Conservation (phyloP, 345 rosid species). For the Psidium friedrichsthalianum region DNA sequence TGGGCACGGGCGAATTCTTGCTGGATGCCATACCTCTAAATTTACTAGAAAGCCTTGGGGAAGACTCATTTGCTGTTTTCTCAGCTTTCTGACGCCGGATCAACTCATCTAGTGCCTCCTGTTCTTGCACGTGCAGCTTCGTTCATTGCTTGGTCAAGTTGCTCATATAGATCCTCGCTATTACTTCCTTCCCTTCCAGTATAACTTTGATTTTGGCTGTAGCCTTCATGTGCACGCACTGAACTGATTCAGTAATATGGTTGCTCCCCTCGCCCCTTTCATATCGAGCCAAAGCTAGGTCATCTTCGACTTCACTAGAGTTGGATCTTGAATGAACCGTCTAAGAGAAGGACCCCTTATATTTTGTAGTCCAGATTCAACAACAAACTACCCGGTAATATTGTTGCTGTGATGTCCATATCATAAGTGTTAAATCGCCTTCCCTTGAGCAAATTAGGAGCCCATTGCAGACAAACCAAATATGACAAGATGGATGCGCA, state of each 20-base stretch:
- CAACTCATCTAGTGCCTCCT: conserved; percentile 53
- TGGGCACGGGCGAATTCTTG: background rate
- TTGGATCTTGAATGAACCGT: background rate
- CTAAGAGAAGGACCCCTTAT: background rate
- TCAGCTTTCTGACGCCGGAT: conserved; percentile 56
- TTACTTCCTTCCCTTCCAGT: conserved; percentile 32
- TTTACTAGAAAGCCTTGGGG: conserved; percentile 26
- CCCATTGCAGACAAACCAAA: conserved; percentile 50
- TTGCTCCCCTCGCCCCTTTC: conserved; percentile 2
- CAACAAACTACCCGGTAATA: background rate
- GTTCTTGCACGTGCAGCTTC: conserved; percentile 48
- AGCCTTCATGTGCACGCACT: background rate
- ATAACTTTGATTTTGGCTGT: background rate
- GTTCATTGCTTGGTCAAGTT: conserved; percentile 36
- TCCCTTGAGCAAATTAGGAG: conserved; percentile 25
- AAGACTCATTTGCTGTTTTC: conserved; percentile 63
- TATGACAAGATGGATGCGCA: conserved; percentile 35
- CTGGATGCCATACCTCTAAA: background rate
- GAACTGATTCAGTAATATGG: background rate
- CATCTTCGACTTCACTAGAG: conserved; percentile 6
- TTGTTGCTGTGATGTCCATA: background rate
- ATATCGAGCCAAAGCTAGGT: conserved; percentile 1
- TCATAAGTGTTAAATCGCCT: conserved; percentile 1
- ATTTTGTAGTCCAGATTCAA: background rate
- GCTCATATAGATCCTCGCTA: conserved; percentile 33